These are phyloP conservation scores for Cryomyces minteri DNA, from an alignment of 495 filamentous ascomycete species.

Conservation along the genomic window DNA sequence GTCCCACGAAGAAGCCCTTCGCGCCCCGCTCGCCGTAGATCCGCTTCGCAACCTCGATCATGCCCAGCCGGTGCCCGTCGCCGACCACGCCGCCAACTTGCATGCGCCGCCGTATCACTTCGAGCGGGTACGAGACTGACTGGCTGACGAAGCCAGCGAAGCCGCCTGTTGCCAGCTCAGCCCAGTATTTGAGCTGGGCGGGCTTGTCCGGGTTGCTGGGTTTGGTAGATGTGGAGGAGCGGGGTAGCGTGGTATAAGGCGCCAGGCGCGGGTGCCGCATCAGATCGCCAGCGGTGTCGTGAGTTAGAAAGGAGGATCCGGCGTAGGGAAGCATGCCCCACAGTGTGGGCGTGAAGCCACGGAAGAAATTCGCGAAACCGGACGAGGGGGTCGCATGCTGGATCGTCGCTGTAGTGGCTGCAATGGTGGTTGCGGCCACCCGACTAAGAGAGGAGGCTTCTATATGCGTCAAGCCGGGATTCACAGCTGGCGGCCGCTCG, in stretches of 20 bases:
- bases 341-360: constrained; percentile 78
- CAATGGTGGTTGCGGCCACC: constrained; percentile 19
- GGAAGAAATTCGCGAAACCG: constrained; percentile 81
- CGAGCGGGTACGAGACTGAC: constrained; percentile 80
- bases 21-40: constrained; percentile 62
- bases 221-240: constrained; percentile 20
- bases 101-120: constrained; percentile 84
- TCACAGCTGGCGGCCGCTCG: constrained; percentile 31
- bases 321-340: constrained; percentile 94
- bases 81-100: constrained; percentile 91
- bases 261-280: constrained; percentile 48
- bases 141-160: constrained; percentile 75
- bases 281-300: constrained; percentile 70
- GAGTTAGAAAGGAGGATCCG: constrained; percentile 90
- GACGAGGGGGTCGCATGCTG: constrained; percentile 33
- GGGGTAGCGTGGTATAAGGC: constrained; percentile 43
- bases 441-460: constrained; percentile 7
- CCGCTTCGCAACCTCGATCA: constrained; percentile 55
- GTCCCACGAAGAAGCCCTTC: constrained; percentile 76
- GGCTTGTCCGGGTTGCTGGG: constrained; percentile 33
- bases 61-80: constrained; percentile 58
- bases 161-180: constrained; percentile 69
- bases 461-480: background rate
- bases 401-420: constrained; percentile 22
- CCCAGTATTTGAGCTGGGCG: constrained; percentile 53